These are phyloP conservation scores for Copromyces sp. DNA, from an alignment of 495 filamentous ascomycete genomes.

Conservation along the genomic window DNA sequence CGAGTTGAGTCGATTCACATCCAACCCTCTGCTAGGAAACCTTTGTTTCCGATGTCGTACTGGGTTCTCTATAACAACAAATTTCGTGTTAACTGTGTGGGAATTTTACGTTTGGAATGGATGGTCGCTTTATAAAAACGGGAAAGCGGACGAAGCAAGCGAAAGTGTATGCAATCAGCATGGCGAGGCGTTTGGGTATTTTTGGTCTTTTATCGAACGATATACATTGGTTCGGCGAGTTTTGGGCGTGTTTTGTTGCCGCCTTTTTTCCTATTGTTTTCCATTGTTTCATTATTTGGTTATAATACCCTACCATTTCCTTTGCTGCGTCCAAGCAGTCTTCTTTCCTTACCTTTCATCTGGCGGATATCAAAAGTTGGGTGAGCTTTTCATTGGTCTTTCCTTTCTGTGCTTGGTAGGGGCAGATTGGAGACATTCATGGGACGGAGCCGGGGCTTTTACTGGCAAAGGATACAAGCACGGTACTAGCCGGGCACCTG, in stretches of 20 bases:
- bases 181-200: background rate
- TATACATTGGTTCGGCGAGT: background rate
- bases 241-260: background rate
- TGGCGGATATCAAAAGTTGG: no score
- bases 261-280: background rate
- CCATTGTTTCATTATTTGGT: background rate
- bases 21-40: background rate
- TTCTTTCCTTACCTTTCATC: no score
- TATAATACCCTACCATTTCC: background rate
- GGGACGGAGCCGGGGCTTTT: no score
- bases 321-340: no score
- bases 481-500: no score
- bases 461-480: no score
- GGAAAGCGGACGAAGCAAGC: background rate
- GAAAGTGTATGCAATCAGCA: background rate
- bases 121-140: background rate
- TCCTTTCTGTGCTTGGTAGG: no score
- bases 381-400: no score
- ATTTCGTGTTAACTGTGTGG: background rate
- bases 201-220: background rate
- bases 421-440: no score
- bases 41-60: background rate
- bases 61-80: background rate
- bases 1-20: background rate
- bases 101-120: background rate